Evolutionary conservation across 75 land plant genomes (phyloP), one percentile per base, ranked within the genome.

Genomic region (Ceratopteris richardii): DNA sequence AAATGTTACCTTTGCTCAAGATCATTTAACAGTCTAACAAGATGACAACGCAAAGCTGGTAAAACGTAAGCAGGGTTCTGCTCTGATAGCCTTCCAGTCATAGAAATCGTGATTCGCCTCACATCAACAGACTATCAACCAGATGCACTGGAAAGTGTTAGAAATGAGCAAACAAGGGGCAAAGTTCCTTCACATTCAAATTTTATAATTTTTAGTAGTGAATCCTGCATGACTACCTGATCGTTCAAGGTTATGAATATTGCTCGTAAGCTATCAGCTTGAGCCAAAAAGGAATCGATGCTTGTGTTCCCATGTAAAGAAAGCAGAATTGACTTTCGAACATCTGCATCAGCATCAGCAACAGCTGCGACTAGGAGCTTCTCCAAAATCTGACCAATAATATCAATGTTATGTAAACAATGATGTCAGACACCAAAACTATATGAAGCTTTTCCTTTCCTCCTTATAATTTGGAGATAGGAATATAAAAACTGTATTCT

Each of bases 21-120:
- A 54, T 95, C 83, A 7, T 88, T 95, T 65, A 95, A 76, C 4
- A 95, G 64, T 62, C 90, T 97, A 59, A 82, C 81, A 16, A 95
- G 91, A 76, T 86, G 92, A 9, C 96, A 88, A 44, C 99, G 88
- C 48, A 95, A 80, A 39, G 99, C 99, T 26, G 99, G 99, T 58
- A 86, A 85, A 61, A 90, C 97, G 78, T 95, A 86, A 37, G 99
- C 99, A 52, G 99, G 96, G 73, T 95, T 95, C 56, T 78, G 88
- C 54, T 86, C 97, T 22, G 91, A 84, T 53, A 95, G 66, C 50
- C 89, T 79, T 13, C 99, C 99, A 69, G 96, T 80, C 63, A 90
- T 79, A 0, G 78, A 74, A 37, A 95, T 95, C n/a, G 97, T 80
- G 42, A 78, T 73, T 55, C 75, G 82, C 29, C 88, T 71, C 50